A percentile compares a stretch with the other conserved stretches of the same genome.
These are phyloP conservation scores for Aureobasidium sp. DNA, from an alignment of 2,329 filamentous ascomycete species.

Conservation along the genomic window DNA sequence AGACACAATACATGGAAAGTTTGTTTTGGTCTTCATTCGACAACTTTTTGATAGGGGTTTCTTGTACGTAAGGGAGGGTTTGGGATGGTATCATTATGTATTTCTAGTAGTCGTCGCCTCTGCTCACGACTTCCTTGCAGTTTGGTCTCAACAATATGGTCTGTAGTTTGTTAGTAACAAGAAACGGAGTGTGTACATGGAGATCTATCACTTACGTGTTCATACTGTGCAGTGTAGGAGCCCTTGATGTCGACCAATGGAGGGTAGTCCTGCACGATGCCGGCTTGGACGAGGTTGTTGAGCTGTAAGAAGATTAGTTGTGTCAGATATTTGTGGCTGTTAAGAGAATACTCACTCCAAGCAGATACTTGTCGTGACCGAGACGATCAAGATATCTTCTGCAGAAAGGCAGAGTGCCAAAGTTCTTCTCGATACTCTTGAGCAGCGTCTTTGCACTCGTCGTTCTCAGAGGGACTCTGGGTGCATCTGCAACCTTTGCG, in stretches of 20 bases:
- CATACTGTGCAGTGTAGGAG: conserved; percentile 57
- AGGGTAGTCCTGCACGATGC: conserved; percentile 49
- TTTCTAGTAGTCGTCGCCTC: conserved; percentile 30
- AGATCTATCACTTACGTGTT: conserved; percentile 40
- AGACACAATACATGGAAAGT: background rate
- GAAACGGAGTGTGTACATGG: background rate
- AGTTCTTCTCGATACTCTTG: conserved; percentile 53
- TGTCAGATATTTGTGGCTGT: background rate
- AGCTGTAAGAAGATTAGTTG: conserved; percentile 34
- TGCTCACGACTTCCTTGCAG: conserved; percentile 34
- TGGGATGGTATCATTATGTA: conserved; percentile 4
- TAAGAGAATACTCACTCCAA: conserved; percentile 41
- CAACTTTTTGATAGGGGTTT: background rate
- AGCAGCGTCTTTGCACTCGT: conserved; percentile 49
- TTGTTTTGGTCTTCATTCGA: background rate
- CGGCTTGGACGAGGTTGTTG: conserved; percentile 49
- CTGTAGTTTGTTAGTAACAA: conserved; percentile 17
- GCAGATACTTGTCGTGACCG: conserved; percentile 51
- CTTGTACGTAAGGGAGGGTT: background rate
- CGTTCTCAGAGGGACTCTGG: conserved; percentile 34
- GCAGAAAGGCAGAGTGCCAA: conserved; percentile 54
- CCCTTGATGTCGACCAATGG: conserved; percentile 52
- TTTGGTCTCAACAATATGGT: conserved; percentile 34
- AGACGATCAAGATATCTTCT: conserved; percentile 56
- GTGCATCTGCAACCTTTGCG: conserved; percentile 28